These are phyloP conservation scores for Omphalotus guepiniiformis DNA, from an alignment of 768 basidiomycete species.

Conservation along the genomic window DNA sequence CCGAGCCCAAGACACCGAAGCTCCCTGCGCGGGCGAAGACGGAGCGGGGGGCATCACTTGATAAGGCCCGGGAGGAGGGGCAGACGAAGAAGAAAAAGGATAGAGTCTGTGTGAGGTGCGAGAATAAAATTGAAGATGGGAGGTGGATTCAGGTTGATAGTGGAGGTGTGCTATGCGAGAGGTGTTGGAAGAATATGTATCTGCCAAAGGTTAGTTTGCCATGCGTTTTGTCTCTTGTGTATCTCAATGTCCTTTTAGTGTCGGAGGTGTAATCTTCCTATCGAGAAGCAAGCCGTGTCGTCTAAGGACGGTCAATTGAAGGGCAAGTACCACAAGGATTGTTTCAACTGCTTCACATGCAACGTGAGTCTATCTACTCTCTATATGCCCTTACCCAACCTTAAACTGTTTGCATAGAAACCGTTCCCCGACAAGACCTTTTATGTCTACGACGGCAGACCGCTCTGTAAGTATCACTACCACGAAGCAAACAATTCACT, in stretches of 20 bases:
- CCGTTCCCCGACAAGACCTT: constrained; percentile 91
- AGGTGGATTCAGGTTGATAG: constrained; percentile 78
- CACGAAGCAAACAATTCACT: constrained; percentile 89
- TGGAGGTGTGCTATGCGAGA: constrained; percentile 79
- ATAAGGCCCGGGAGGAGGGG: constrained; percentile 22
- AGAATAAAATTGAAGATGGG: constrained; percentile 67
- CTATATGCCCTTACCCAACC: constrained; percentile 7
- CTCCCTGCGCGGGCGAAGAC: constrained; percentile 55
- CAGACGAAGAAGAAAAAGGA: constrained; percentile 26
- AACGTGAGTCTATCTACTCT: constrained; percentile 7
- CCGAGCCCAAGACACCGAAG: constrained; percentile 46
- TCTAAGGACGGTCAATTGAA: constrained; percentile 91
- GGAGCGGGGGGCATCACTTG: constrained; percentile 17
- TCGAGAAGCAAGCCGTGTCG: constrained; percentile 89
- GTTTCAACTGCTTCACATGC: constrained; percentile 75
- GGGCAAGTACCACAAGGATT: constrained; percentile 90
- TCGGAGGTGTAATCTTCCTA: constrained; percentile 79
- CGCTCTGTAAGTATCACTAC: constrained; percentile 89
- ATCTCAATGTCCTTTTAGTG: constrained; percentile 45
- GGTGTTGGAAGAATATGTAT: constrained; percentile 96
- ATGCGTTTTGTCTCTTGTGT: neutral
- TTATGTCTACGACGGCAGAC: constrained; percentile 88
- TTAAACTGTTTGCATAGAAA: constrained; percentile 39
- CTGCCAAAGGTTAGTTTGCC: constrained; percentile 71
- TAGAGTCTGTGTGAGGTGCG: constrained; percentile 65